phyloP scores from a whole-genome alignment of 768 basidiomycete species.

The Lentinus brumalis region DNA sequence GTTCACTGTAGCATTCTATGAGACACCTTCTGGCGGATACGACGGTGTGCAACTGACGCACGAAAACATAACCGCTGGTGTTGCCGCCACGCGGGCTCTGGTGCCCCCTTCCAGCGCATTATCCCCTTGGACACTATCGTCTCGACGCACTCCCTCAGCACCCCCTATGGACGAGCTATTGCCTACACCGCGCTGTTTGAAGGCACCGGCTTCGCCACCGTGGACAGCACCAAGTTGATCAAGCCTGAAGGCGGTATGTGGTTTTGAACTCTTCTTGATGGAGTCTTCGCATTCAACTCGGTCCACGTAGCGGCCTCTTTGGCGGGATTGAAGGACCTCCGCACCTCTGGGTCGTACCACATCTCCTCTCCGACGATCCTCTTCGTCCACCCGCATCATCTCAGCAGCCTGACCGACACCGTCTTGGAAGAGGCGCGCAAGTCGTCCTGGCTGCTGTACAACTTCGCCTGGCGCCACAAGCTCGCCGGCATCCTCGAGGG shows the following conservation, averaged over 20 bases:
- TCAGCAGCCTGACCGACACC: constrained; percentile 52
- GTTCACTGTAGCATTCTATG: constrained; percentile 69
- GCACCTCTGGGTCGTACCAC: constrained; percentile 49
- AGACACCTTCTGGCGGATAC: constrained; percentile 51
- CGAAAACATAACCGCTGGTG: constrained; percentile 85
- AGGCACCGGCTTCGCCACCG: constrained; percentile 70
- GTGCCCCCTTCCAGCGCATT: constrained; percentile 73
- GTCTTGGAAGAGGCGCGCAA: constrained; percentile 58
- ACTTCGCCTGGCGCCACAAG: constrained; percentile 81
- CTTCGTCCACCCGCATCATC: constrained; percentile 69
- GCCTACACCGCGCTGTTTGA: constrained; percentile 80
- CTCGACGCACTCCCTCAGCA: constrained; percentile 71
- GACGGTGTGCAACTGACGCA: constrained; percentile 74
- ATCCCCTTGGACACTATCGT: constrained; percentile 75
- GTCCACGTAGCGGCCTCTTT: constrained; percentile 1
- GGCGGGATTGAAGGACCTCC: constrained; percentile 48
- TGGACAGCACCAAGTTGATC: constrained; percentile 58
- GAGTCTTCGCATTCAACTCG: not conserved
- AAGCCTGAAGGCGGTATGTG: constrained; percentile 45
- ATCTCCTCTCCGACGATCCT: constrained; percentile 78
- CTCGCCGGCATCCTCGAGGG: constrained; percentile 67
- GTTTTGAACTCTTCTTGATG: no score
- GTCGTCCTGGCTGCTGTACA: constrained; percentile 47
- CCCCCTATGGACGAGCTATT: constrained; percentile 78
- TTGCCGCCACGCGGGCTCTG: constrained; percentile 74